phyloP scores from a whole-genome alignment of 2,329 filamentous ascomycete genomes.

The Neopestalotiopsis clavispora region DNA sequence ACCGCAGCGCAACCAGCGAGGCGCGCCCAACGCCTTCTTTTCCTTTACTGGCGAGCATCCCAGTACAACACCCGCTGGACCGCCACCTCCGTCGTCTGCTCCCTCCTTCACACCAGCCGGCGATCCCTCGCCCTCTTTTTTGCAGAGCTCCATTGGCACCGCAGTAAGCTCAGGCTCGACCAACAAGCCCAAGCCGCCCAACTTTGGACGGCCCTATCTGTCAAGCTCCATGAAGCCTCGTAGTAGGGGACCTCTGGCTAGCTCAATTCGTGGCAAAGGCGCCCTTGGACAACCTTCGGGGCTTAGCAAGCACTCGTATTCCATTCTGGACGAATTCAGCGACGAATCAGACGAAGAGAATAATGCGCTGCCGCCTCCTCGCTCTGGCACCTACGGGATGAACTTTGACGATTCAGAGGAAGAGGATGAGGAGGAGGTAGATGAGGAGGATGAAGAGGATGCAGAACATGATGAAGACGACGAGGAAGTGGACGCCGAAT shows the following conservation, averaged over 20 bases:
- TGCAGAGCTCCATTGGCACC: conserved; percentile 59
- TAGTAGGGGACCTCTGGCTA: conserved; percentile 49
- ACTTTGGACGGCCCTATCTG: conserved; percentile 41
- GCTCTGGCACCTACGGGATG: conserved; percentile 29
- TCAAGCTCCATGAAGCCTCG: conserved; percentile 33
- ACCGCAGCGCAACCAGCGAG: conserved; percentile 46
- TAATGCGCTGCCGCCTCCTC: conserved; percentile 22
- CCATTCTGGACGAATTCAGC: conserved; percentile 35
- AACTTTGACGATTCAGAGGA: conserved; percentile 42
- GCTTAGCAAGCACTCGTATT: conserved; percentile 51
- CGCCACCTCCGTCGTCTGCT: conserved; percentile 51
- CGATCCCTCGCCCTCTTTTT: conserved; percentile 58
- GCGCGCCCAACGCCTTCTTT: conserved; percentile 37
- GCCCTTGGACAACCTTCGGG: conserved; percentile 51
- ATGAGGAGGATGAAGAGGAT: conserved; percentile 45
- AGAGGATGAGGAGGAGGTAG: conserved; percentile 34
- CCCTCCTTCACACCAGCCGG: conserved; percentile 62
- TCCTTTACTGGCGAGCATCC: conserved; percentile 47
- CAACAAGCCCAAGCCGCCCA: conserved; percentile 43
- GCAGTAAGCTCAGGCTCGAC: conserved; percentile 21
- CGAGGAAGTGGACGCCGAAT: conserved; percentile 49
- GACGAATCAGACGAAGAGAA: conserved; percentile 43
- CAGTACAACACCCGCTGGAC: conserved; percentile 58
- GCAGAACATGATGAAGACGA: conserved; percentile 39
- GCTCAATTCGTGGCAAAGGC: conserved; percentile 48